Percentiles rank a stretch among this genome's conserved stretches.
phyloP scores from a whole-genome alignment of 2,329 filamentous ascomycete species.

The Nothopassalora personata region DNA sequence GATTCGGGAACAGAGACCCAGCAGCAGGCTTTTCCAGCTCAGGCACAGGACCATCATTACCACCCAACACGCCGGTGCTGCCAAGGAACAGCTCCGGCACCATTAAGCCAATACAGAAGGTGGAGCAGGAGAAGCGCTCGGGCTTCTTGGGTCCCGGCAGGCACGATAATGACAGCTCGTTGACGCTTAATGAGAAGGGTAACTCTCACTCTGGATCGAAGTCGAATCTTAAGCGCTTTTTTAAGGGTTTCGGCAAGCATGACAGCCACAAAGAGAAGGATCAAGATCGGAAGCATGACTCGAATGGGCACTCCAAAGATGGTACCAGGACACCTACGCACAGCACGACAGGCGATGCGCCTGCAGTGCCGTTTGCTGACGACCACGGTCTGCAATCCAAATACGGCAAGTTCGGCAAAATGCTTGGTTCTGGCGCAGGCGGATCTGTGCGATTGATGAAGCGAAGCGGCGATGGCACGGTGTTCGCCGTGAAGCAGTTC shows the following conservation, averaged over 20 bases:
- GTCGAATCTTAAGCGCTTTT: conserved; percentile 94
- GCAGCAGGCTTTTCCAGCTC: conserved; percentile 44
- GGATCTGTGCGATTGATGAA: conserved; percentile 94
- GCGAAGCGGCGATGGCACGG: conserved; percentile 82
- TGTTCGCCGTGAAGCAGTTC: conserved; percentile 98
- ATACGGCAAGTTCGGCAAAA: conserved; percentile 92
- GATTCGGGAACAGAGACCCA: conserved; percentile 73
- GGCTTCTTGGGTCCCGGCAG: conserved; percentile 53
- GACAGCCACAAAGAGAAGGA: conserved; percentile 58
- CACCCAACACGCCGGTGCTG: conserved; percentile 25
- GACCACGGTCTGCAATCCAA: conserved; percentile 86
- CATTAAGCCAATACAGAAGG: conserved; percentile 7
- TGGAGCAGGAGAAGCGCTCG: conserved; percentile 44
- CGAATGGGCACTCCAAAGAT: conserved; percentile 21
- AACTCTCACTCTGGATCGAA: conserved; percentile 60
- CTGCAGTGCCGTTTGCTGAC: conserved; percentile 76
- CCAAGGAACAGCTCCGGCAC: conserved; percentile 40
- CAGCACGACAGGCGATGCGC: conserved; percentile 29
- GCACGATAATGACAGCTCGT: conserved; percentile 45
- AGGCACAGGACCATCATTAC: conserved; percentile 37
- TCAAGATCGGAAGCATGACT: conserved; percentile 16
- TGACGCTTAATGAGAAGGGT: conserved; percentile 36
- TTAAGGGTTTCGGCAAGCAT: conserved; percentile 61
- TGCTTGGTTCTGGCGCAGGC: conserved; percentile 87
- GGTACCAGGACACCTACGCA: conserved; percentile 25